These are phyloP conservation scores for Dichomitus squalens DNA, from an alignment of 1,284 basidiomycete genomes.

Conservation along the genomic window DNA sequence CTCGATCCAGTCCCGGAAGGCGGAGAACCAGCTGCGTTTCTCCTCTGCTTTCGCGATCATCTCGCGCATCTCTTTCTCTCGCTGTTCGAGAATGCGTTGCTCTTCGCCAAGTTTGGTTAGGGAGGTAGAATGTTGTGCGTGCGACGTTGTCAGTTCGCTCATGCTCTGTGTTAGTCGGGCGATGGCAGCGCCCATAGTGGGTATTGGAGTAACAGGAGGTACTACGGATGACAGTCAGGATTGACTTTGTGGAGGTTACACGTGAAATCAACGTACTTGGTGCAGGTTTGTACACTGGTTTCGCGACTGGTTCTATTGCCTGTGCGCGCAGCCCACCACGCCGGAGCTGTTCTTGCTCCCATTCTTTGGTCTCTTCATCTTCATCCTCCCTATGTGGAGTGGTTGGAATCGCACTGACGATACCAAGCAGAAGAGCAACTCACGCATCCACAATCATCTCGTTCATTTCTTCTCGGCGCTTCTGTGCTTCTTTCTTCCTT, in stretches of 20 bases:
- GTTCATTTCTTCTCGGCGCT: conserved; percentile 75
- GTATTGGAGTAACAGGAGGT: conserved; percentile 59
- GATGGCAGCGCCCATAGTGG: conserved; percentile 57
- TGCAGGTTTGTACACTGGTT: conserved; percentile 71
- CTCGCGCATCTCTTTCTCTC: conserved; percentile 79
- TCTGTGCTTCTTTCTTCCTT: conserved; percentile 72
- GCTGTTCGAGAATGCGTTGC: conserved; percentile 66
- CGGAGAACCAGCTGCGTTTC: conserved; percentile 86
- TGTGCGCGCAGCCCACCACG: conserved; percentile 62
- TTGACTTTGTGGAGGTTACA: not conserved
- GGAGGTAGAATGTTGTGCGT: conserved; percentile 64
- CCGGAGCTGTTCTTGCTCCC: conserved; percentile 88
- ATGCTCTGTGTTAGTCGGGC: conserved; percentile 65
- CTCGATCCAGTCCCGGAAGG: conserved; percentile 88
- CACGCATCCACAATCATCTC: conserved; percentile 89
- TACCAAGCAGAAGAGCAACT: conserved; percentile 33
- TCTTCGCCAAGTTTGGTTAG: conserved; percentile 70
- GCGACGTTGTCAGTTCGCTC: conserved; percentile 69
- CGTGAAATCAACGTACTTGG: conserved; percentile 57
- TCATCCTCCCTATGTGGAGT: conserved; percentile 64
- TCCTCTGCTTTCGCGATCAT: conserved; percentile 81
- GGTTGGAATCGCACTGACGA: not conserved
- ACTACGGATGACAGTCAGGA: conserved; percentile 44
- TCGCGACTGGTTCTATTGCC: conserved; percentile 37
- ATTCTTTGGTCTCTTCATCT: conserved; percentile 88